These are phyloP conservation scores for Phyllosticta citrichinensis DNA, from an alignment of 2,329 filamentous ascomycete species.

Conservation along the genomic window DNA sequence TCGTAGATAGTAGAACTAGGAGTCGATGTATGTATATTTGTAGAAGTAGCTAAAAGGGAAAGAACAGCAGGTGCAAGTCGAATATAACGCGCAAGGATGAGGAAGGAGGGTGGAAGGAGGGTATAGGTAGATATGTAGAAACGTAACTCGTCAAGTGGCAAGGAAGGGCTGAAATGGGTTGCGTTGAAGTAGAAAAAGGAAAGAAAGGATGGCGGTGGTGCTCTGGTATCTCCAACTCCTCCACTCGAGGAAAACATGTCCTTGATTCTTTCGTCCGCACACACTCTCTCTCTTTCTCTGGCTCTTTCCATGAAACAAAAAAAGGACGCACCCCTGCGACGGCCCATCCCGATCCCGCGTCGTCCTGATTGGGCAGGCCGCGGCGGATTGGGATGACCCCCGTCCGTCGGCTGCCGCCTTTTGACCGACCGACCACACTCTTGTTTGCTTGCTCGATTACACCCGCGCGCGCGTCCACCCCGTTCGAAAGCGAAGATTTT, in stretches of 20 bases:
- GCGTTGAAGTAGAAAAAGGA: not conserved
- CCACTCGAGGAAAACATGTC: not conserved
- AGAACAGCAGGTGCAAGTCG: too few relatives aligned
- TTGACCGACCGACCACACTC: not conserved
- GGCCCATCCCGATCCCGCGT: not conserved
- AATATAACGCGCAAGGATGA: too few relatives aligned
- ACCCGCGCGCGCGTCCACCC: not conserved
- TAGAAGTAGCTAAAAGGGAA: too few relatives aligned
- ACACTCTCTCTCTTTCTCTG: too few relatives aligned
- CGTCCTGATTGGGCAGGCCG: not conserved
- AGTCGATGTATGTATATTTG: too few relatives aligned
- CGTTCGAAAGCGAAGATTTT: not conserved
- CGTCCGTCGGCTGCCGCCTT: not conserved
- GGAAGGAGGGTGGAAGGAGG: not conserved
- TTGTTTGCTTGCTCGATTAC: not conserved
- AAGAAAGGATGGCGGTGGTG: not conserved
- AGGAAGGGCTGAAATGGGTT: constrained; percentile 2
- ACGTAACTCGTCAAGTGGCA: constrained; percentile 9
- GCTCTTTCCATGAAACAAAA: not conserved
- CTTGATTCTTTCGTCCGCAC: not conserved
- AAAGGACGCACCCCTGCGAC: not conserved
- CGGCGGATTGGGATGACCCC: not conserved
- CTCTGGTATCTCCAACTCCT: not conserved
- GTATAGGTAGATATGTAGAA: constrained; percentile 4
- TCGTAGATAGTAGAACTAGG: too few relatives aligned